These are phyloP conservation scores for Aureobasidium sp. DNA, from an alignment of 2,329 filamentous ascomycete genomes.

Conservation along the genomic window DNA sequence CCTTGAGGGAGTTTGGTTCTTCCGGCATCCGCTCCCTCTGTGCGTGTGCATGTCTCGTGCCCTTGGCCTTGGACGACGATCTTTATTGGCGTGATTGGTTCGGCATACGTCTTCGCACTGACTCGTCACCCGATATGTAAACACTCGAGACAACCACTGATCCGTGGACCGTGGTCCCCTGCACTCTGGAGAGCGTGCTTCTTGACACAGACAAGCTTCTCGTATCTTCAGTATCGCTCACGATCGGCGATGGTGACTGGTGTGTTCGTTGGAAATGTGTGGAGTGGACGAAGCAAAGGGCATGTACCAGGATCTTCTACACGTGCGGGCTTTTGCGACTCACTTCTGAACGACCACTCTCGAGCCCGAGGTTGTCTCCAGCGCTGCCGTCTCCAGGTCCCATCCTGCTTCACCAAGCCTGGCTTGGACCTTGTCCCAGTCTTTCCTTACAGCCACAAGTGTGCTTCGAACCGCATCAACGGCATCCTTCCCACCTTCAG, in stretches of 20 bases:
- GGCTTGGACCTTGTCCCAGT: conserved; percentile 11
- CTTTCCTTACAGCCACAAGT: conserved; percentile 9
- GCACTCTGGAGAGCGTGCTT: not conserved
- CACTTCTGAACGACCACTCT: conserved; percentile 17
- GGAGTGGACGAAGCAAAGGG: not conserved
- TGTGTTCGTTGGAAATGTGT: not conserved
- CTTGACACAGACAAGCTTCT: conserved; percentile 6
- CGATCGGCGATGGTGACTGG: conserved; percentile 9
- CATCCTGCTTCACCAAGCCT: conserved; percentile 50
- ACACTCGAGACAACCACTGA: conserved; percentile 8
- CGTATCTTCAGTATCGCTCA: not conserved
- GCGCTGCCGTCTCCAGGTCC: conserved; percentile 56
- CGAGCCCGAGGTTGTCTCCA: conserved; percentile 59
- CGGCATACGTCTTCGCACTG: conserved; percentile 1
- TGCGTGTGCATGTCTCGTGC: not conserved
- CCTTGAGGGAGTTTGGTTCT: no score
- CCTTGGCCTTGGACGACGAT: not conserved
- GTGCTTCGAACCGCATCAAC: not conserved
- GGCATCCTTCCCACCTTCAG: conserved; percentile 20
- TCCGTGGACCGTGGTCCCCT: conserved; percentile 2
- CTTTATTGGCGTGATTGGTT: conserved; percentile 2
- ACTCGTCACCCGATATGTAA: conserved; percentile 10
- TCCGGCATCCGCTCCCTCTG: not conserved
- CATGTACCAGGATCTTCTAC: not conserved
- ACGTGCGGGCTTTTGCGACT: not conserved